A percentile compares a stretch with the other conserved stretches of the same genome.
Evolutionary conservation across 495 filamentous ascomycete genomes (phyloP).

Genomic region (Daldinia vernicosa): DNA sequence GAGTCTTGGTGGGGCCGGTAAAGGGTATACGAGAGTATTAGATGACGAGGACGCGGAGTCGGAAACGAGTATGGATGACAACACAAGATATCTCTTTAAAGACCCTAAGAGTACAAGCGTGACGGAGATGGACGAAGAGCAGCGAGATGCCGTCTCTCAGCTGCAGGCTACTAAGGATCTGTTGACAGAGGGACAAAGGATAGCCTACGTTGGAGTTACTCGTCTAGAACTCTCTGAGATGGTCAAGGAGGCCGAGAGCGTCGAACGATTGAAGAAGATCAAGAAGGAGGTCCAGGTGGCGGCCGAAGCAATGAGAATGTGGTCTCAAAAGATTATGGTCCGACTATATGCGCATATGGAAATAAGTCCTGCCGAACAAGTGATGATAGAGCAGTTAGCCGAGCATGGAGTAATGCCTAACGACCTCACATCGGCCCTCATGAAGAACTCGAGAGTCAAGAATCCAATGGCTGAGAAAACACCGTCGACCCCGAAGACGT

Average conservation of each 20-base stretch:
- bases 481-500: conserved; percentile 40
- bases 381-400: conserved; percentile 98
- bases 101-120: conserved; percentile 66
- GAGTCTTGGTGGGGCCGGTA: conserved; percentile 84
- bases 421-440: conserved; percentile 85
- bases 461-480: conserved; percentile 77
- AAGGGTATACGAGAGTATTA: conserved; percentile 92
- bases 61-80: conserved; percentile 95
- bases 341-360: conserved; percentile 96
- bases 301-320: conserved; percentile 86
- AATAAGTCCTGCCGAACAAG: conserved; percentile 85
- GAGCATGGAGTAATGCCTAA: conserved; percentile 86
- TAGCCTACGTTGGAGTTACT: conserved; percentile 93
- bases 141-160: conserved; percentile 84
- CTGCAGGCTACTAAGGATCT: conserved; percentile 96
- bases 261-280: conserved; percentile 62
- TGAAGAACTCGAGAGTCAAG: conserved; percentile 92
- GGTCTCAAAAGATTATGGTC: conserved; percentile 97
- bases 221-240: conserved; percentile 81
- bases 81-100: conserved; percentile 95
- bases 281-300: conserved; percentile 76
- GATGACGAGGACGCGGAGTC: conserved; percentile 94
- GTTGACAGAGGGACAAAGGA: conserved; percentile 92
- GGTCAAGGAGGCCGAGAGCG: conserved; percentile 68
- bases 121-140: conserved; percentile 70